Evolutionary conservation across 2,329 filamentous ascomycete species (phyloP), one percentile per base, ranked within the genome.

Genomic region (Botrytis aclada): DNA sequence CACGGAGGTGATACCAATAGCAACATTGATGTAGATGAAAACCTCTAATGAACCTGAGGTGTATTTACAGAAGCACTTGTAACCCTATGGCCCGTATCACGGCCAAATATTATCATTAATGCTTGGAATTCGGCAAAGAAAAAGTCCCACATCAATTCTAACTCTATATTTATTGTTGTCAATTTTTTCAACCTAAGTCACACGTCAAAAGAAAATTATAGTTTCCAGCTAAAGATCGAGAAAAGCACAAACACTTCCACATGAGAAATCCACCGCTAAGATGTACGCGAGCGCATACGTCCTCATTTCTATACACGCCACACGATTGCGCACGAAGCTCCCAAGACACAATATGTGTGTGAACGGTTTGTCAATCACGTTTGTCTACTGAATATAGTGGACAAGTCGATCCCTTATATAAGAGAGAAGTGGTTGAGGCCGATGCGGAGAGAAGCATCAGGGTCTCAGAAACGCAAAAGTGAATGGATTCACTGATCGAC

Each of bases 371-470:
- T 29, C 4, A 10, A 29, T 16, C 1, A 4, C 7, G 60, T 18
- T 41, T n/a, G 5, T 41, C 6, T n/a, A 9, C 0, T 4, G 37
- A 41, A 2, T 0, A 16, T 4, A 4, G 1, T 54, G 25, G 5
- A 0, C 0, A 29, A 25, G 0, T 20, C 0, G 0, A 41, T n/a
- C 3, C 43, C 9, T 47, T 34, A 37, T 37, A 34, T 47, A 18
- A 10, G 8, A 1, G 16, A 5, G 14, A 10, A 14, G 12, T 7
- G 2, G 22, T 1, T 7, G 8, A 22, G 7, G 12, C 18, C 3
- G 0, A 4, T 18, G 0, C 25, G 2, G 8, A 29, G 25, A 7
- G 2, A 14, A 14, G 1, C n/a, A 1, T n/a, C 1, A n/a, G 47
- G 12, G 47, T 7, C 25, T 3, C 1, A 2, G 16, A 54, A n/a